Conservation (phyloP, 2,329 filamentous ascomycete species). For the Alternaria sp. region DNA sequence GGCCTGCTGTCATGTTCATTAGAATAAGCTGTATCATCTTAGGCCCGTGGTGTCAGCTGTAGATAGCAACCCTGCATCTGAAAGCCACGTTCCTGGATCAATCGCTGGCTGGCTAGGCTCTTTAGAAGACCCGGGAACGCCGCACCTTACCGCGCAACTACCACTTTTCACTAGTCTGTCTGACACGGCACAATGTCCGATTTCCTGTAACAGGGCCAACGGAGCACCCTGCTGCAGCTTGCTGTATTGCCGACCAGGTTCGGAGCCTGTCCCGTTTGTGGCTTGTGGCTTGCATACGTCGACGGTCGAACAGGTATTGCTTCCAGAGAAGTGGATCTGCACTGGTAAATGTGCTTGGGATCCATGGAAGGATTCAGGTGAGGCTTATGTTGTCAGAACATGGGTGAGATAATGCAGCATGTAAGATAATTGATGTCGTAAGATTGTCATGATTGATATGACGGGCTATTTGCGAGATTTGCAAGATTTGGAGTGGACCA, state of each 20-base stretch:
- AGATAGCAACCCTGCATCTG: constrained; percentile 14
- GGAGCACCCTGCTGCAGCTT: constrained; percentile 9
- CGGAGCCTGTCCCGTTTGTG: constrained; percentile 17
- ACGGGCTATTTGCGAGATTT: constrained; percentile 1
- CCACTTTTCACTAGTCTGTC: constrained; percentile 14
- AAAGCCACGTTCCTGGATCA: constrained; percentile 14
- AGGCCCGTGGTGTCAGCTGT: neutral
- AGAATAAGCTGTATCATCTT: neutral
- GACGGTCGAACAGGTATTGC: constrained; percentile 8
- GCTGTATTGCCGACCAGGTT: constrained; percentile 8
- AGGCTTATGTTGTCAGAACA: neutral
- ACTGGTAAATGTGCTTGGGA: neutral
- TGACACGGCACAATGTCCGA: constrained; percentile 5
- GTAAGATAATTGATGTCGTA: constrained; percentile 1
- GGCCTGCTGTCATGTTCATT: neutral
- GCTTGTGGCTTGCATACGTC: constrained; percentile 19
- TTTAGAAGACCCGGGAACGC: constrained; percentile 12
- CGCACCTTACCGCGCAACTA: constrained; percentile 19
- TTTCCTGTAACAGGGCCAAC: constrained; percentile 11
- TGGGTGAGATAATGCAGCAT: neutral
- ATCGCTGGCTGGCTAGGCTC: constrained; percentile 13
- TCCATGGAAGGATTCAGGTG: constrained; percentile 1
- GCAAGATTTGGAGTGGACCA: constrained; percentile 1
- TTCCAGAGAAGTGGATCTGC: constrained; percentile 18
- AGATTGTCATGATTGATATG: constrained; percentile 8